Conservation (phyloP, 768 basidiomycete genomes). For the Tricholoma sp. region DNA sequence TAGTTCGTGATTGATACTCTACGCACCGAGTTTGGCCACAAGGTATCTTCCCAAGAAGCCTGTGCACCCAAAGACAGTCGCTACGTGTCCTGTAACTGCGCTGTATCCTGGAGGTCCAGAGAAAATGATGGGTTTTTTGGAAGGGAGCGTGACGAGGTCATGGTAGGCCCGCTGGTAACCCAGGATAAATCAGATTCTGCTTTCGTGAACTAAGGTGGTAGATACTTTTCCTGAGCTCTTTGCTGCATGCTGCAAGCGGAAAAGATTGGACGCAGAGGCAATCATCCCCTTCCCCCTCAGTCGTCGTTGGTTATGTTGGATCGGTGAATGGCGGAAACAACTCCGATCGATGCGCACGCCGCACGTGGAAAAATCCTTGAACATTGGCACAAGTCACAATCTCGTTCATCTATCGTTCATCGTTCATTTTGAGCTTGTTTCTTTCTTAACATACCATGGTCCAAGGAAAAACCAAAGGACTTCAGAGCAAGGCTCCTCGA, state of each 20-base stretch:
- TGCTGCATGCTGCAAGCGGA: conserved; percentile 51
- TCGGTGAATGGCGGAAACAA: conserved; percentile 39
- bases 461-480: conserved; percentile 84
- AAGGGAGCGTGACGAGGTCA: conserved; percentile 60
- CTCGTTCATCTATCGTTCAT: background rate
- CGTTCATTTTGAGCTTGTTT: background rate
- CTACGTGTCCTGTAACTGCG: conserved; percentile 85
- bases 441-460: conserved; percentile 45
- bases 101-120: conserved; percentile 81
- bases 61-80: conserved; percentile 95
- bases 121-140: conserved; percentile 62
- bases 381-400: background rate
- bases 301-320: conserved; percentile 20
- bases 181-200: background rate
- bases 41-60: conserved; percentile 94
- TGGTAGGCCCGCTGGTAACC: conserved; percentile 62
- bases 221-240: conserved; percentile 42
- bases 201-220: background rate
- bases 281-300: conserved; percentile 30
- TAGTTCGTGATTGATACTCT: background rate
- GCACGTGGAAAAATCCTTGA: conserved; percentile 21
- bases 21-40: conserved; percentile 86
- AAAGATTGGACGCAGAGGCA: conserved; percentile 39
- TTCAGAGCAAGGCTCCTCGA: conserved; percentile 48
- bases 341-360: conserved; percentile 11